Evolutionary conservation across 305 asterid species (phyloP).

Genomic region (Fraxinus latifolia): DNA sequence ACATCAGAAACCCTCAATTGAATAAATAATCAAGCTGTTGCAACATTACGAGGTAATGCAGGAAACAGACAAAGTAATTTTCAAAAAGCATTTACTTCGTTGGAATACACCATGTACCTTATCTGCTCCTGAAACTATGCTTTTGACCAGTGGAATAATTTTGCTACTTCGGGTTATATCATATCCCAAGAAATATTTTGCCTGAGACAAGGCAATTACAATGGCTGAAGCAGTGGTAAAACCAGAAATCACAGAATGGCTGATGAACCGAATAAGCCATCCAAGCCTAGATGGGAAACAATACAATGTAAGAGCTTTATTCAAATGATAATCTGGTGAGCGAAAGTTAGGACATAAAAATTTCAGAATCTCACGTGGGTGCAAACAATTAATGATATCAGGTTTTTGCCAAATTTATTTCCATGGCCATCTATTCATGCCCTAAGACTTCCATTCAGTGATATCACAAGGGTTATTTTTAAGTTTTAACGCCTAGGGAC

Average conservation of each 20-base stretch:
- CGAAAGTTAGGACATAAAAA: neutral
- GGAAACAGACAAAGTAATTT: neutral
- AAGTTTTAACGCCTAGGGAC: neutral
- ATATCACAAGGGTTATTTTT: neutral
- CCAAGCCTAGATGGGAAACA: conserved; percentile 71
- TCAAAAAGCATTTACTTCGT: neutral
- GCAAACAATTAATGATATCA: neutral
- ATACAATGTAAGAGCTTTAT: conserved; percentile 25
- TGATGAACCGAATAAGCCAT: conserved; percentile 96
- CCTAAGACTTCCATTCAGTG: neutral
- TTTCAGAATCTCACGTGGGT: neutral
- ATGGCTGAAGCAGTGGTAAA: conserved; percentile 98
- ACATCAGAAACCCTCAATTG: conserved; percentile 10
- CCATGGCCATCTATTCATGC: neutral
- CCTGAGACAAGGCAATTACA: conserved; percentile 95
- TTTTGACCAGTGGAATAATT: conserved; percentile 75
- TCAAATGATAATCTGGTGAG: neutral
- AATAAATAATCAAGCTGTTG: conserved; percentile 4
- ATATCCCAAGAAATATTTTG: conserved; percentile 92
- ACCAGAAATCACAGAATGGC: conserved; percentile 99
- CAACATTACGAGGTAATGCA: neutral
- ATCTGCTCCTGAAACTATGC: conserved; percentile 82
- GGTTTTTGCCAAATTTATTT: neutral
- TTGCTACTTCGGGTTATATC: conserved; percentile 87
- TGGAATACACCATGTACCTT: conserved; percentile 49